Conservation (phyloP, 192 early-diverging fungal genomes). For the Entomortierella chlamydospora region DNA sequence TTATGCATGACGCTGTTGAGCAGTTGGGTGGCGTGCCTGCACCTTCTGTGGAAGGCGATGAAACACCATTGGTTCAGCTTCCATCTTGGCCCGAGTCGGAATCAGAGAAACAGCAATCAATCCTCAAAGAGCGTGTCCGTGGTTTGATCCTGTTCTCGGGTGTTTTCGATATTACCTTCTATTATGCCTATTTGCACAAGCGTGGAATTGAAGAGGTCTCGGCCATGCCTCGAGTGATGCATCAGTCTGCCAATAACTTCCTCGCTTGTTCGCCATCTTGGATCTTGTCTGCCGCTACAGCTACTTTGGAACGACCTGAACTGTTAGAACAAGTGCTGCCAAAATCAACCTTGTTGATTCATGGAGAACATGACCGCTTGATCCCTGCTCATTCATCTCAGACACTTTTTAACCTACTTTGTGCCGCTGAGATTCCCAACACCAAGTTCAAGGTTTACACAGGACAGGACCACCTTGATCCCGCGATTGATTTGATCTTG, state of each 20-base stretch:
- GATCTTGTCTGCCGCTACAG: conserved; percentile 31
- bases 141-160: conserved; percentile 56
- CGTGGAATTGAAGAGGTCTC: conserved; percentile 56
- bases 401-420: conserved; percentile 38
- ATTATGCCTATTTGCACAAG: conserved; percentile 59
- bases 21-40: conserved; percentile 35
- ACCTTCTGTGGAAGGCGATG: conserved; percentile 21
- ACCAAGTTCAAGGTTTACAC: conserved; percentile 54
- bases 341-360: conserved; percentile 47
- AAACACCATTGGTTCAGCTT: conserved; percentile 27
- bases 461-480: conserved; percentile 43
- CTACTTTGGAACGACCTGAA: conserved; percentile 28
- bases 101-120: background rate
- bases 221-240: conserved; percentile 53
- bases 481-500: conserved; percentile 49
- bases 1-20: conserved; percentile 55
- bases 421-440: conserved; percentile 48
- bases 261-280: conserved; percentile 50
- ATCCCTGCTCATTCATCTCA: conserved; percentile 46
- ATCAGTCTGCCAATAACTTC: conserved; percentile 51
- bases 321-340: conserved; percentile 45
- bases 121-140: conserved; percentile 37
- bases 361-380: conserved; percentile 46
- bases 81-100: conserved; percentile 40
- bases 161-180: conserved; percentile 57